Evolutionary conservation across 2,329 filamentous ascomycete genomes (phyloP), one percentile per base, ranked within the genome.

Genomic region (Aspergillus intermedius): DNA sequence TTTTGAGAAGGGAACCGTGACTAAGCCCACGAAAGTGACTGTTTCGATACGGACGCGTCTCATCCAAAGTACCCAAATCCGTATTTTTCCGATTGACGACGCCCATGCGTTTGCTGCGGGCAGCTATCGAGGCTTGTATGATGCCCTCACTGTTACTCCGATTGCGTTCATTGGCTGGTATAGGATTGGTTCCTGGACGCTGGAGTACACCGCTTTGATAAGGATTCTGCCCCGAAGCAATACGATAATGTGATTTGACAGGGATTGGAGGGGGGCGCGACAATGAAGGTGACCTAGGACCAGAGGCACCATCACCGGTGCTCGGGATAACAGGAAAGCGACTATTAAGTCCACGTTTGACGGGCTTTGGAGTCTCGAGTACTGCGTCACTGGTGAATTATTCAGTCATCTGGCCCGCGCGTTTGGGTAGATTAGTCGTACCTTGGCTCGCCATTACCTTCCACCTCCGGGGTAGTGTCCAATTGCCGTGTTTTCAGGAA

Each of bases 261-360:
- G 89, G 89, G 51, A 95, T 87, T 0, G 87, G 87, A 2, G 91
- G 88, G 23, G 86, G 78, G 30, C 85, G 80, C 17, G 76, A 73
- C 9, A 80, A 69, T 34, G 77, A 82, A 12, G 87, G 87, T 3
- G 87, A 91, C 54, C 82, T 81, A 40, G 81, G 73, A 19, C 93
- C 88, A 44, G 82, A 78, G 13, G 86, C 84, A 62, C 87, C 88
- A 45, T 70, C 68, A 17, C 63, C 64, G 32, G 64, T 68, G 39
- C 66, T 70, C 42, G 73, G 69, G 22, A 74, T 73, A n/a, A 84
- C 78, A 1, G 81, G 80, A 57, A 83, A 83, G 17, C 80, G 73
- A 49, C 76, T 76, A 51, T 74, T 77, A 43, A 76, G 64, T 50
- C 74, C 74, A 47, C 79, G 74, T 59, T 76, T 79, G 13, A 77